Base-by-base conservation (phyloP, 2,329 filamentous ascomycete species). In the Knufia petricola region DNA sequence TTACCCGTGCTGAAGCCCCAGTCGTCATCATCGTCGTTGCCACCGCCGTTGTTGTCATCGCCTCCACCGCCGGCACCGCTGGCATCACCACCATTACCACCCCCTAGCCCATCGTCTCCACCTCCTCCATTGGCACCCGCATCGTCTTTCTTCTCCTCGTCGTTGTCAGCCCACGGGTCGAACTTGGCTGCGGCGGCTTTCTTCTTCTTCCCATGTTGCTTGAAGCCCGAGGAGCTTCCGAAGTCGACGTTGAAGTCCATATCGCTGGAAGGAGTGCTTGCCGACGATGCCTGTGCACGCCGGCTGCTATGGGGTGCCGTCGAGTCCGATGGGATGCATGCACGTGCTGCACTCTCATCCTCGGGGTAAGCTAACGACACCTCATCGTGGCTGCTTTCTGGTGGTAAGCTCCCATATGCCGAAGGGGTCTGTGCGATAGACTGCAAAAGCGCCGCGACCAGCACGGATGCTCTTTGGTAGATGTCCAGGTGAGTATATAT, bases 61-160 rank as follows among this genome's bases (percentile, higher is more conserved):
- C 57, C 64, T 43, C 60, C 61, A 28, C 52, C 62, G 28, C 51
- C 62, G 21, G 54, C 61, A 21, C 57, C 61, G 26, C 53, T 58
- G 41, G 55, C 63, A 19, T 52, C 59, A 51, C 58, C 64, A 40
- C 60, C 65, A 15, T 60, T 64, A 13, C 59, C 66, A 26, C 60
- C 61, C 12, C 62, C 32, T 8, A 8, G 6, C 15, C 32, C 64
- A 36, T 63, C 62, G 37, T 62, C 63, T 34, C 60, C 61, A 17
- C 52, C 59, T 38, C 55, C 57, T 60, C 67, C 60, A 56, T 59
- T 64, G 15, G 58, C 64, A 38, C 63, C 50, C 24, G 56, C 57
- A 10, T 58, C 61, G 24, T 74, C 69, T 39, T 72, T 68, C 39
- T 69, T 64, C 26, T 71, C 71, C 36, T 73, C 71, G 15, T 73